A percentile compares a stretch with the other conserved stretches of the same genome.
These are phyloP conservation scores for Colletotrichum kahawae DNA, from an alignment of 2,329 filamentous ascomycete genomes.

Conservation along the genomic window DNA sequence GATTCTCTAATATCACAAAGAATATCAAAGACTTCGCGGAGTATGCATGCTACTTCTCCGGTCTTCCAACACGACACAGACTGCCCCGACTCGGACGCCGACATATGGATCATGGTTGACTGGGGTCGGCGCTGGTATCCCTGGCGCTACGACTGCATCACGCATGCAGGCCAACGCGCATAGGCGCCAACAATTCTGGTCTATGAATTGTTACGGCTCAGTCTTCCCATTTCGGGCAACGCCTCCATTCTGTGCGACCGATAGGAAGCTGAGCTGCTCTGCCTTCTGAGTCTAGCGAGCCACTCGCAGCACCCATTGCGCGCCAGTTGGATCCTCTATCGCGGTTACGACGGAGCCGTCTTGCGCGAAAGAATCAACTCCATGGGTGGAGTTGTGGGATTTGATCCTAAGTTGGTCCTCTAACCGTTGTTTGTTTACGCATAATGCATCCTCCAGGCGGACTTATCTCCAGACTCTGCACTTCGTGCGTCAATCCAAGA, in stretches of 20 bases:
- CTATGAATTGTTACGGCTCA: background rate
- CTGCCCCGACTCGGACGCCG: background rate
- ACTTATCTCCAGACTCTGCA: background rate
- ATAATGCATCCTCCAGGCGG: background rate
- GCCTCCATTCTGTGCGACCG: background rate
- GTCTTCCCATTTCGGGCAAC: background rate
- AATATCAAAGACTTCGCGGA: background rate
- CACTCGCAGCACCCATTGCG: background rate
- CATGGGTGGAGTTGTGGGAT: background rate
- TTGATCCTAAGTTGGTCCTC: background rate
- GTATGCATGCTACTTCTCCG: background rate
- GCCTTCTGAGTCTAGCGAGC: background rate
- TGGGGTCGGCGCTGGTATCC: constrained; percentile 4
- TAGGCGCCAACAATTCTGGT: constrained; percentile 19
- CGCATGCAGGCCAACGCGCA: constrained; percentile 20
- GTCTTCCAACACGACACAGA: background rate
- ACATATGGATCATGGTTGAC: background rate
- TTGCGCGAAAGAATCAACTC: background rate
- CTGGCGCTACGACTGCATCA: constrained; percentile 17
- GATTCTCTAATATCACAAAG: background rate
- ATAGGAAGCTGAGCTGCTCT: background rate
- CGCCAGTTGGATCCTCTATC: background rate
- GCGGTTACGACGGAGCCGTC: background rate
- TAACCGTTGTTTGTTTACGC: background rate
- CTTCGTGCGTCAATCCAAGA: constrained; percentile 6